Base-by-base conservation (phyloP, 164 flowering plant species). In the Liriodendron chinense region DNA sequence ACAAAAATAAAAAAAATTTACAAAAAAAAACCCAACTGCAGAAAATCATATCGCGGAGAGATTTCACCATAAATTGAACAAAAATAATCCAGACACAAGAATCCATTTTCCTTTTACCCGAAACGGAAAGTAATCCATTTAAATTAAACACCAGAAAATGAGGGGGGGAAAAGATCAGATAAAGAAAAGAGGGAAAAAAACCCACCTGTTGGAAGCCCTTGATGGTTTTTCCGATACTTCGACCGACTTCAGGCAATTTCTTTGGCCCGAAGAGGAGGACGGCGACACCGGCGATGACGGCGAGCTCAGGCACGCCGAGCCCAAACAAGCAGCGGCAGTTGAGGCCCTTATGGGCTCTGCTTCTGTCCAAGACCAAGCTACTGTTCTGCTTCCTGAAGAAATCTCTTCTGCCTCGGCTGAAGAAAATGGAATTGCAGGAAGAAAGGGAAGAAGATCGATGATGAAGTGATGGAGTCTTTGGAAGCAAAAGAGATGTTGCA, bases 221-320 rank as follows among this genome's bases (percentile, higher is more conserved):
- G 75, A 94, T 86, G 47, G 98, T 92, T 83, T 92, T 92, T 24
- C 97, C 97, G 78, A 94, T 85, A 72, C 89, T 91, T 50, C 84
- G 84, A 25, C 98, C 98, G 23, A 94, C 83, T 74, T 90, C 97
- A 1, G 97, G 98, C 80, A 91, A 78, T 76, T 91, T 83, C 90
- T 91, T 92, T 43, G 97, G 98, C 7, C 97, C 98, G 71, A 94
- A 94, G 23, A 94, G 85, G 47, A 94, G 83, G 50, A 88, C 92
- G 2, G 90, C 94, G 34, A 92, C 97, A 7, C 98, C 98, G 10
- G 90, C 98, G 26, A 94, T 94, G 8, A 92, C 97, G 34, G 78
- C 98, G 26, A 94, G 87, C 86, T 94, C 97, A 3, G 98, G 97
- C 70, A 94, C 87, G n/a, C 98, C 98, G 47, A 94, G 90, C 49